Percentiles rank a stretch among this genome's conserved stretches.
Conservation (phyloP, 768 basidiomycete genomes). For the Auricularia sp. region DNA sequence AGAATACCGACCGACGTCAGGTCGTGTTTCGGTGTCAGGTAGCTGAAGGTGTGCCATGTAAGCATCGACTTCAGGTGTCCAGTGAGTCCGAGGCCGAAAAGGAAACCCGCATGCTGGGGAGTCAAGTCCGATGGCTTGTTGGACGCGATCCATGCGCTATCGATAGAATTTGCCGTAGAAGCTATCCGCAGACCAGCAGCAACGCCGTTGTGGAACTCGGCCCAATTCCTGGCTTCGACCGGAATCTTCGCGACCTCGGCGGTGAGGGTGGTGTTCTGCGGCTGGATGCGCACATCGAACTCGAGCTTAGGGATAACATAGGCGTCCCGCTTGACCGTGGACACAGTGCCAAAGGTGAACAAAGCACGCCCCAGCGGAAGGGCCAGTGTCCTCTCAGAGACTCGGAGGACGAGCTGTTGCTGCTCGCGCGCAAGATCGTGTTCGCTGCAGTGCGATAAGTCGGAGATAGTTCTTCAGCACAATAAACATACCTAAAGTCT, state of each 20-base stretch:
- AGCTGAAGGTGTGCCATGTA: slow-evolving; percentile 92
- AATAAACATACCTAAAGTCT: slow-evolving; percentile 50
- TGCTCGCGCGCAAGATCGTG: slow-evolving; percentile 82
- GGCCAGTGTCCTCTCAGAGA: slow-evolving; percentile 83
- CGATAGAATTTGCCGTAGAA: slow-evolving; percentile 61
- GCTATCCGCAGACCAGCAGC: slow-evolving; percentile 82
- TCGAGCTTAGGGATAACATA: slow-evolving; percentile 75
- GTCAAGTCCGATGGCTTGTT: slow-evolving; percentile 87
- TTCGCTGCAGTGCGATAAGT: slow-evolving; percentile 42
- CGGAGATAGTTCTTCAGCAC: not conserved
- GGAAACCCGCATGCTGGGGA: slow-evolving; percentile 92
- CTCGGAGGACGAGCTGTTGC: slow-evolving; percentile 66
- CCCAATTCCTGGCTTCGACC: slow-evolving; percentile 72
- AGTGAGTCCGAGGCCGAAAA: slow-evolving; percentile 83
- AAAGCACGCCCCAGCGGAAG: slow-evolving; percentile 84
- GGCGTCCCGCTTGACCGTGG: slow-evolving; percentile 65
- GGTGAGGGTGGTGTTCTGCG: slow-evolving; percentile 51
- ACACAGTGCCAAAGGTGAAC: slow-evolving; percentile 82
- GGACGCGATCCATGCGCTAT: slow-evolving; percentile 94
- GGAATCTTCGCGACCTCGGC: slow-evolving; percentile 68
- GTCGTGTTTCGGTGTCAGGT: slow-evolving; percentile 93
- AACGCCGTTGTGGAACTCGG: slow-evolving; percentile 97
- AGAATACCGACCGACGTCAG: slow-evolving; percentile 88
- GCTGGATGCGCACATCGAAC: slow-evolving; percentile 63
- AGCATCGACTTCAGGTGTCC: slow-evolving; percentile 85